These are phyloP conservation scores for Geosmithia flava DNA, from an alignment of 2,329 filamentous ascomycete genomes.

Conservation along the genomic window DNA sequence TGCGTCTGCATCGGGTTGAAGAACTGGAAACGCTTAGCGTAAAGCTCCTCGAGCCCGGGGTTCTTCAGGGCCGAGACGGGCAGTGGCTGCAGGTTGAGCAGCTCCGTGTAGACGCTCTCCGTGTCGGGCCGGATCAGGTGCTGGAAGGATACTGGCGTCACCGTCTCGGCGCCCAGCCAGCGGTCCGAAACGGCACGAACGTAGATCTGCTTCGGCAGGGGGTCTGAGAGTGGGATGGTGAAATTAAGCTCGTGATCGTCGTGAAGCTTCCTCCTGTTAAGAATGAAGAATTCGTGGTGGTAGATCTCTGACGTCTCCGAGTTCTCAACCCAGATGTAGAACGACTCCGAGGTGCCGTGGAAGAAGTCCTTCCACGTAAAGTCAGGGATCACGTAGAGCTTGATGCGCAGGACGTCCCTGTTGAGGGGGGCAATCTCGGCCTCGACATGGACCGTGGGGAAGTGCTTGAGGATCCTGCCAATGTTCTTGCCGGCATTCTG, in stretches of 20 bases:
- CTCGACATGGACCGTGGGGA: conserved; percentile 83
- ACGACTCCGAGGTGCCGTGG: conserved; percentile 89
- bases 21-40: conserved; percentile 78
- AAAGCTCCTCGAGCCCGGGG: conserved; percentile 74
- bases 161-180: conserved; percentile 94
- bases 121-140: conserved; percentile 96
- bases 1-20: conserved; percentile 99
- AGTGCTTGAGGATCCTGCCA: conserved; percentile 71
- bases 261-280: conserved; percentile 78
- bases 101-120: conserved; percentile 91
- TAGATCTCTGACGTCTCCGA: conserved; percentile 97
- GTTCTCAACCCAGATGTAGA: conserved; percentile 98
- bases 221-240: conserved; percentile 89
- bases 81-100: conserved; percentile 82
- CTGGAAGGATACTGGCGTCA: conserved; percentile 91
- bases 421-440: conserved; percentile 94
- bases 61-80: conserved; percentile 83
- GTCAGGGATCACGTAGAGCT: conserved; percentile 74
- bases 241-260: conserved; percentile 98
- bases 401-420: conserved; percentile 84
- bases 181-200: conserved; percentile 88
- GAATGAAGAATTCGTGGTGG: conserved; percentile 93
- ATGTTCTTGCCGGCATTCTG: conserved; percentile 75
- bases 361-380: conserved; percentile 92
- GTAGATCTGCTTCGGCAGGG: conserved; percentile 90